These are phyloP conservation scores for Monilinia polystroma DNA, from an alignment of 2,329 filamentous ascomycete species.

Conservation along the genomic window DNA sequence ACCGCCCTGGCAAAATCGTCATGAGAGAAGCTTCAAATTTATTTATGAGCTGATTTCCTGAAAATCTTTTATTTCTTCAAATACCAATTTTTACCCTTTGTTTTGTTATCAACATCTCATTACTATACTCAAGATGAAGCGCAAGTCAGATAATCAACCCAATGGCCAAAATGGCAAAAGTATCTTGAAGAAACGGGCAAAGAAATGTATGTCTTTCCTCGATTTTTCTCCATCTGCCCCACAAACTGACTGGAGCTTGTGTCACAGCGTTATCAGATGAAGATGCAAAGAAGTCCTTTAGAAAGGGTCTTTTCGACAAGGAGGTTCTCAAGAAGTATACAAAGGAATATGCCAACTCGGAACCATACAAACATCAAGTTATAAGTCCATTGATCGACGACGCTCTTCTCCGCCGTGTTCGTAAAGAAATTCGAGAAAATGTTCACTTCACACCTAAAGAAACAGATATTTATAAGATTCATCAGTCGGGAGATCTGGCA, in stretches of 20 bases:
- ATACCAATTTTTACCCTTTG: neutral
- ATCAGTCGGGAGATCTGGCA: constrained; percentile 95
- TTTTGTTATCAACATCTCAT: constrained; percentile 2
- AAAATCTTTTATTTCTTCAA: constrained; percentile 17
- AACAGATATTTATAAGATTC: constrained; percentile 99
- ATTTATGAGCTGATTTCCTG: constrained; percentile 22
- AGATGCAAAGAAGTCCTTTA: constrained; percentile 51
- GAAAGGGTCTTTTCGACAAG: constrained; percentile 63
- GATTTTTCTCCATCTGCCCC: constrained; percentile 23
- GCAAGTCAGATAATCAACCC: constrained; percentile 54
- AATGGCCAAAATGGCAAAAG: constrained; percentile 44
- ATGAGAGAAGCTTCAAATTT: constrained; percentile 21
- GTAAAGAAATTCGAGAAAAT: constrained; percentile 83
- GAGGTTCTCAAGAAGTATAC: constrained; percentile 59
- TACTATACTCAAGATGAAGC: constrained; percentile 50
- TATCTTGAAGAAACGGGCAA: constrained; percentile 53
- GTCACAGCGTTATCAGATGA: constrained; percentile 37
- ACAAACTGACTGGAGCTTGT: constrained; percentile 26
- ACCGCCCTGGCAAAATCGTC: constrained; percentile 19
- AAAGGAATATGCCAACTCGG: constrained; percentile 60
- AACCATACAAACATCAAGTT: constrained; percentile 87
- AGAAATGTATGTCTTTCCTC: constrained; percentile 42
- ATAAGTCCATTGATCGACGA: constrained; percentile 80
- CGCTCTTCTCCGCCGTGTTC: constrained; percentile 77
- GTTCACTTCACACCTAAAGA: constrained; percentile 97